Evolutionary conservation across 2,329 filamentous ascomycete species (phyloP), one percentile per base, ranked within the genome.

Genomic region (Lachnellula cervina): DNA sequence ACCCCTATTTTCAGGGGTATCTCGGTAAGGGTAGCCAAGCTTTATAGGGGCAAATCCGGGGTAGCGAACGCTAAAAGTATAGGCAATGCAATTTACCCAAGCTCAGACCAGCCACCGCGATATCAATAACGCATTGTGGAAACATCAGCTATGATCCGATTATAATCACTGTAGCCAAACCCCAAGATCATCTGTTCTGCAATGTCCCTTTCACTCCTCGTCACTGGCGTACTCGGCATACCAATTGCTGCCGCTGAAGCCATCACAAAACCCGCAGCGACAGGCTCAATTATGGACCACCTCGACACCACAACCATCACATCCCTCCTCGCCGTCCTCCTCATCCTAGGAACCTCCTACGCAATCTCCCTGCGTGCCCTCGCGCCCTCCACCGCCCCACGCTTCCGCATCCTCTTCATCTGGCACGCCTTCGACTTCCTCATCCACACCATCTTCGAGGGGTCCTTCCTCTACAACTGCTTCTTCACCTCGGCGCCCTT

Each of bases 401-500:
- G 84, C 51, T 78, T 80, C 54, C 90, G 91, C 59, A 76, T 89
- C 69, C 84, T 97, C 62, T 96, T 96, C 79, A 82, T 95, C 74
- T 97, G 93, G 93, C 92, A 97, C 76, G 81, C 89, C 38, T 95
- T 96, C 74, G 92, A 97, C 72, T 90, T 90, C 34, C 80, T 97
- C 44, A 93, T 92, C 67, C 94, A 99, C 76, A 84, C 95, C 73
- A 78, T 90, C 70, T 88, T 97, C 70, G 93, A 97, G 75, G 92
- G 90, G 52, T 87, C 84, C 67, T 97, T 90, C 73, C 83, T 97
- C 23, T 97, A 91, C 79, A 90, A 96, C 75, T 96, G 90, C 77
- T 95, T 97, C 80, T 93, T 91, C 79, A 80, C 80, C 63, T 84
- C 61, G 9, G 34, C 46, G 5, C 79, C 88, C 25, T 66, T 64